Percentiles rank a stretch among this genome's conserved stretches.
phyloP scores from a whole-genome alignment of 257 asterid genomes.

The Verbena officinalis region DNA sequence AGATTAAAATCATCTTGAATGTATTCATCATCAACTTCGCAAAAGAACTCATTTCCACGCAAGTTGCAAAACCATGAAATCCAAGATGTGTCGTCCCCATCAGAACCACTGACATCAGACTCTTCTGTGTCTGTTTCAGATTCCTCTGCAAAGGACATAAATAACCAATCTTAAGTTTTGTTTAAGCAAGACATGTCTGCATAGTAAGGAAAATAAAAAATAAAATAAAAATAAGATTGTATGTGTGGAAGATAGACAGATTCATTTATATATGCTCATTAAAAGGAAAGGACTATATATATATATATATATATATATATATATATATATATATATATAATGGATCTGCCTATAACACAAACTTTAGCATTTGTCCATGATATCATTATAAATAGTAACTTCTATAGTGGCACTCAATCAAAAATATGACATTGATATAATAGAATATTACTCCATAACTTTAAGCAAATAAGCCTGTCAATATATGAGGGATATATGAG shows the following conservation, averaged over 20 bases:
- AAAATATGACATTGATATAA: not conserved
- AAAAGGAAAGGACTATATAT: too few species aligned
- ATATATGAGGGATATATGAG: not conserved
- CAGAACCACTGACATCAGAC: slow-evolving; percentile 71
- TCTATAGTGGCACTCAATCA: not conserved
- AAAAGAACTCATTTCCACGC: slow-evolving; percentile 69
- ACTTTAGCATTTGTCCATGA: not conserved
- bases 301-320: too few species aligned
- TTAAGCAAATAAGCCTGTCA: not conserved
- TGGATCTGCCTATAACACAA: not conserved
- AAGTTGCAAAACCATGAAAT: slow-evolving; percentile 74
- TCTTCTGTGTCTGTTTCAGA: slow-evolving; percentile 71
- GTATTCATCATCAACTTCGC: slow-evolving; percentile 69
- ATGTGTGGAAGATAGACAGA: not conserved
- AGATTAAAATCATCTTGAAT: slow-evolving; percentile 71
- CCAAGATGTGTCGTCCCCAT: slow-evolving; percentile 74
- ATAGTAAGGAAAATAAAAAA: not conserved
- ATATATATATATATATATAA: too few species aligned
- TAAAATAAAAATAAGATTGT: not conserved
- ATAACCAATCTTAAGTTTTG: slow-evolving; percentile 11
- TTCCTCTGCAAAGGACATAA: slow-evolving; percentile 47
- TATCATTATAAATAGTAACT: not conserved
- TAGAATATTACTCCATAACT: not conserved
- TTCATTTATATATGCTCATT: too few species aligned
- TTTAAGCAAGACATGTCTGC: not conserved